Evolutionary conservation across 106 monocot species (phyloP).

Genomic region (Allium cepa): DNA sequence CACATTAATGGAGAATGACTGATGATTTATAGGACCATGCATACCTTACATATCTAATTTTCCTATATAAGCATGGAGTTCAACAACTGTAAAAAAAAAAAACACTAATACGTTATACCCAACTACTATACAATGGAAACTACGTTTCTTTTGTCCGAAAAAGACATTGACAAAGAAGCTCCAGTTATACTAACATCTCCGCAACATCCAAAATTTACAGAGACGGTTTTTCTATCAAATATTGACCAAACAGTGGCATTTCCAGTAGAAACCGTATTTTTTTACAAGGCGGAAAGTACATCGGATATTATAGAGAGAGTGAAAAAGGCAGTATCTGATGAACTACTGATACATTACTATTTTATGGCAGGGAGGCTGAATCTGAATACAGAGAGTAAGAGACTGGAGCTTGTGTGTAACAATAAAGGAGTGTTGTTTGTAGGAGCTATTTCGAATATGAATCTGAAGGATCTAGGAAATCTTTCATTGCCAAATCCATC

Average conservation of each 20-base stretch:
- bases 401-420: slow-evolving; percentile 81
- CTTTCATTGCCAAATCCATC: slow-evolving; percentile 64
- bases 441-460: slow-evolving; percentile 35
- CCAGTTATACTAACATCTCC: slow-evolving; percentile 34
- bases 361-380: slow-evolving; percentile 82
- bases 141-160: slow-evolving; percentile 11
- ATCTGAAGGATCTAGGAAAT: slow-evolving; percentile 44
- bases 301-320: slow-evolving; percentile 33
- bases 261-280: slow-evolving; percentile 74
- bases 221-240: slow-evolving; percentile 63
- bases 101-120: background rate
- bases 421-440: slow-evolving; percentile 59
- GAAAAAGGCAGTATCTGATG: slow-evolving; percentile 38
- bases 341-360: slow-evolving; percentile 51
- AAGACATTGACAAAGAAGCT: slow-evolving; percentile 30
- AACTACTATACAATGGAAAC: slow-evolving; percentile 19
- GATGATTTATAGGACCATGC: too few relatives aligned
- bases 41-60: too few relatives aligned
- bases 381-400: slow-evolving; percentile 19
- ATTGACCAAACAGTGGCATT: slow-evolving; percentile 86
- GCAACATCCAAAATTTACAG: slow-evolving; percentile 22
- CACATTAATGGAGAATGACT: too few relatives aligned
- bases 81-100: too few relatives aligned
- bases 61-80: too few relatives aligned
- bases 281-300: slow-evolving; percentile 25